A percentile compares a stretch with the other conserved stretches of the same genome.
Evolutionary conservation across 2,329 filamentous ascomycete genomes (phyloP).

Genomic region (Scleromitrula shiraiana): DNA sequence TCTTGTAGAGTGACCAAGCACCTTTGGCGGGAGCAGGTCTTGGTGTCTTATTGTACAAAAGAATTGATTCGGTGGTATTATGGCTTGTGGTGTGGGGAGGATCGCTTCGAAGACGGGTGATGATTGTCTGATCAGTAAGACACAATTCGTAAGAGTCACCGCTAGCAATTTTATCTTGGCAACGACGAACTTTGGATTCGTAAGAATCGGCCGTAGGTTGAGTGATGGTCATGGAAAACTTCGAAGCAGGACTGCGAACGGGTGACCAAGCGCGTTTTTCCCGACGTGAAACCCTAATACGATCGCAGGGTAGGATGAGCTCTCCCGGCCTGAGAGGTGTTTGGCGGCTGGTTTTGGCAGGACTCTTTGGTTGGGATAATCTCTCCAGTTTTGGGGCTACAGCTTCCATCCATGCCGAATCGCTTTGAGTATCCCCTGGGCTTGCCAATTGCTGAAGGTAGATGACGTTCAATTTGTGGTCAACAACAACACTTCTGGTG

Average conservation of each 20-base stretch:
- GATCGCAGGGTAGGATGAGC: slow-evolving; percentile 1
- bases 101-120: slow-evolving; percentile 12
- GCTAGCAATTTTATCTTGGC: slow-evolving; percentile 31
- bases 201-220: slow-evolving; percentile 23
- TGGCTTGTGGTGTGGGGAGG: neutral
- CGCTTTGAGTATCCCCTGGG: slow-evolving; percentile 28
- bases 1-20: slow-evolving; percentile 28
- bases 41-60: slow-evolving; percentile 11
- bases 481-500: slow-evolving; percentile 55
- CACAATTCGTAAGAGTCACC: slow-evolving; percentile 37
- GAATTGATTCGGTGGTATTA: slow-evolving; percentile 3
- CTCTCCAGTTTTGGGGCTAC: slow-evolving; percentile 11
- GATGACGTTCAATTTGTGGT: slow-evolving; percentile 47
- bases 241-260: neutral
- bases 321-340: slow-evolving; percentile 1
- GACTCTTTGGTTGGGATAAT: slow-evolving; percentile 2
- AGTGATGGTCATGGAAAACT: slow-evolving; percentile 16
- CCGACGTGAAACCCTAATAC: slow-evolving; percentile 6
- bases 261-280: slow-evolving; percentile 9
- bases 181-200: slow-evolving; percentile 29
- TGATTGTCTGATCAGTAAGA: slow-evolving; percentile 30
- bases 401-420: slow-evolving; percentile 14
- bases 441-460: slow-evolving; percentile 50
- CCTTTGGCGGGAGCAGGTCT: slow-evolving; percentile 8
- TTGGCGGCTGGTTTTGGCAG: slow-evolving; percentile 1